Conservation (phyloP, 2,329 filamentous ascomycete species). For the Fusarium coicis region DNA sequence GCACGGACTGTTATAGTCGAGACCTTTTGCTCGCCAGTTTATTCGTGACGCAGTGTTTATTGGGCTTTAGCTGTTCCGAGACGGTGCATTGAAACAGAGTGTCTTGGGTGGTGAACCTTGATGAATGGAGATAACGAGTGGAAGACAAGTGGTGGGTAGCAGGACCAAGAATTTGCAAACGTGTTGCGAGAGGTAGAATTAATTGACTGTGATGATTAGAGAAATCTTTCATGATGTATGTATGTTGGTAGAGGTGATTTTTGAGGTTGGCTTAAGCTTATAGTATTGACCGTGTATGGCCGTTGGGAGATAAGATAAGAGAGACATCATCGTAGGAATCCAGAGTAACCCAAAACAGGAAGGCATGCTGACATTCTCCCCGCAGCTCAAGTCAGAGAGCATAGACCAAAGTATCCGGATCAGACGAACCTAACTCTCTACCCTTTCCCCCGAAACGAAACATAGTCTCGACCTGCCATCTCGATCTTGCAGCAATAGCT, state of each 20-base stretch:
- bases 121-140: neutral
- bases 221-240: fast-evolving
- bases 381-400: neutral
- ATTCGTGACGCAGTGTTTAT: neutral
- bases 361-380: slow-evolving; percentile 9
- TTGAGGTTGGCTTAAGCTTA: neutral
- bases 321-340: neutral
- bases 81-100: neutral
- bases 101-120: neutral
- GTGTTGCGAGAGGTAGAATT: too few species aligned
- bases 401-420: neutral
- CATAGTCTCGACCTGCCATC: neutral
- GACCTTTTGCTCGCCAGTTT: neutral
- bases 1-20: neutral
- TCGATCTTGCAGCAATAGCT: neutral
- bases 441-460: neutral
- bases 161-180: fast-evolving
- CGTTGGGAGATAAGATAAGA: neutral
- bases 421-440: neutral
- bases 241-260: neutral
- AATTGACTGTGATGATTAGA: neutral
- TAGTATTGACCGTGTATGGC: neutral
- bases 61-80: neutral
- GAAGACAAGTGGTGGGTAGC: neutral
- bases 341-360: neutral